phyloP scores from a whole-genome alignment of 352 stramenopile genomes.

The Phytophthora agathidicida region DNA sequence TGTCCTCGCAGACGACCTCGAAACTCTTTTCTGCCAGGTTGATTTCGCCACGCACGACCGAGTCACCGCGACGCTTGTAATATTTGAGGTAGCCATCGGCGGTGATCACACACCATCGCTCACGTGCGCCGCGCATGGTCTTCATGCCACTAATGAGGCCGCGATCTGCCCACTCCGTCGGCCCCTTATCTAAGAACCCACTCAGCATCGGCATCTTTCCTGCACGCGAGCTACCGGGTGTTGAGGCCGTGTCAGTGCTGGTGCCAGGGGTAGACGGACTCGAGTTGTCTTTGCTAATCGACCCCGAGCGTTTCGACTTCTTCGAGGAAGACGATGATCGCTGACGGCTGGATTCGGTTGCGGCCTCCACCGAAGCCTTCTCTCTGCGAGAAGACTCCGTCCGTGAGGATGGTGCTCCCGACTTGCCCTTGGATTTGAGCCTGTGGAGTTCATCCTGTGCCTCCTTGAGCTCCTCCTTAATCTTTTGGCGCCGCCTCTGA shows the following conservation, averaged over 20 bases:
- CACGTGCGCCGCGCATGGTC: conserved; percentile 81
- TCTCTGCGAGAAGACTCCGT: conserved; percentile 21
- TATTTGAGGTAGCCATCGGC: conserved; percentile 78
- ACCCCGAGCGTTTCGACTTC: conserved; percentile 33
- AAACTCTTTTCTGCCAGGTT: conserved; percentile 79
- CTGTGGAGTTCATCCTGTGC: conserved; percentile 71
- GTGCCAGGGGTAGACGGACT: conserved; percentile 27
- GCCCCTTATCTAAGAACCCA: conserved; percentile 86
- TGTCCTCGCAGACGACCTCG: conserved; percentile 84
- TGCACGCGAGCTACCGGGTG: conserved; percentile 18
- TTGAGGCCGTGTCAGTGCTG: conserved; percentile 18
- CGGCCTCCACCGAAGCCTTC: conserved; percentile 15
- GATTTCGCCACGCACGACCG: conserved; percentile 83
- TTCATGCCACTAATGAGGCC: conserved; percentile 87
- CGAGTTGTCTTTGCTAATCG: conserved; percentile 41
- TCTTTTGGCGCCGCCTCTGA: conserved; percentile 69
- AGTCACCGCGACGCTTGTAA: conserved; percentile 87
- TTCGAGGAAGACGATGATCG: conserved; percentile 23
- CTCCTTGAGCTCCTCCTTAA: conserved; percentile 79
- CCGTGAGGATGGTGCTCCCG: conserved; percentile 4
- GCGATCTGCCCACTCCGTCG: conserved; percentile 83
- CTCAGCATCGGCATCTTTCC: conserved; percentile 75
- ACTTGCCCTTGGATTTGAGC: conserved; percentile 55
- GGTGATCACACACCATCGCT: conserved; percentile 87
- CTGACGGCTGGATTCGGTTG: conserved; percentile 21